Conservation (phyloP, 179 eudicot species). For the Gypsophila paniculata region DNA sequence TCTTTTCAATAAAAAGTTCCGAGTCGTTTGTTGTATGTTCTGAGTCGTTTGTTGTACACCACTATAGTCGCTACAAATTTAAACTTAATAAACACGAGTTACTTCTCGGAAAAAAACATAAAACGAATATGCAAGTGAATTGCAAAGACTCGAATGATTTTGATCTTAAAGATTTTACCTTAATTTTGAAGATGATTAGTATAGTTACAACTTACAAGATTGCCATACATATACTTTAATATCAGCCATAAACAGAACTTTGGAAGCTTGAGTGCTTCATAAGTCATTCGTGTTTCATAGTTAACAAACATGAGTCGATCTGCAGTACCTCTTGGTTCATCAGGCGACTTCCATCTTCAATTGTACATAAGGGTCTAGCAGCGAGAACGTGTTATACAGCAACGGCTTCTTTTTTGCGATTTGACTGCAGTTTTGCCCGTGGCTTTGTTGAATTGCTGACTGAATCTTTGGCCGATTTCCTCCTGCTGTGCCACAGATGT, state of each 20-base stretch:
- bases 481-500: constrained; percentile 94
- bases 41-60: too few species aligned
- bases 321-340: neutral
- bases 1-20: neutral
- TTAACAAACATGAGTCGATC: neutral
- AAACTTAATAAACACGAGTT: neutral
- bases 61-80: neutral
- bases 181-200: neutral
- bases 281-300: neutral
- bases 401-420: constrained; percentile 26
- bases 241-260: neutral
- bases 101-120: neutral
- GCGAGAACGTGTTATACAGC: constrained; percentile 13
- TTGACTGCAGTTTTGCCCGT: constrained; percentile 13
- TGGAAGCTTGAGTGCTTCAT: neutral
- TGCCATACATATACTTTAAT: neutral
- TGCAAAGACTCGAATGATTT: neutral
- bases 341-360: too few species aligned
- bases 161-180: neutral
- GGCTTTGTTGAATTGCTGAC: constrained; percentile 24
- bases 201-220: neutral
- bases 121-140: neutral
- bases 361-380: too few species aligned
- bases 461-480: constrained; percentile 47
- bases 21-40: neutral